Evolutionary conservation across 176 grass and related monocot species (phyloP), one percentile per base, ranked within the genome.

Genomic region (Calamus simplicifolius): DNA sequence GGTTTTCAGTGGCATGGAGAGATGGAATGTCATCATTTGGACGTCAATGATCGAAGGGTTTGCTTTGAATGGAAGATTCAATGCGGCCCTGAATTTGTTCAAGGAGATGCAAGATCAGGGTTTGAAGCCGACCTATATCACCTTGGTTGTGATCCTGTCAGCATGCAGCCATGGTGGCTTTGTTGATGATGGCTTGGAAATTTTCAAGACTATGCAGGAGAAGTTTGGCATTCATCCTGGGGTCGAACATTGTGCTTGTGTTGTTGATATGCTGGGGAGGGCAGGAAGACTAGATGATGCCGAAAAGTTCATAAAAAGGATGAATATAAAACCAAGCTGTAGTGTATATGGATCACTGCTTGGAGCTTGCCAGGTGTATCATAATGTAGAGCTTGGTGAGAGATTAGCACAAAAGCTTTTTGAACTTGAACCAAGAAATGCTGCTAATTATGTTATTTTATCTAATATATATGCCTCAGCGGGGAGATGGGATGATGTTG

Each of bases 41-140:
- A 71, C 68, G 29, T 71, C 68, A 29, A 71, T 71, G 38, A 59
- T 71, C 14, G 55, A 71, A 59, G 68, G 56, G 16, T 71, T 60
- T 71, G 55, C 68, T 7, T 51, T 59, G 25, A 60, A 60, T 51
- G 68, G 68, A 60, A 71, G 16, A 18, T 51, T 26, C 17, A n/a
- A 59, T 50, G 7, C 29, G 27, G 55, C 68, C 23, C 17, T 71
- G 43, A 19, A 58, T 51, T 59, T 71, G 27, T 71, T 71, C 17
- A 50, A 51, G 25, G 21, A 16, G 50, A 60, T 71, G 56, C 56
- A 71, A 43, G 48, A 21, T 0, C 57, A 59, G 18, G n/a, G 56
- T 5, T 26, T 52, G 12, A 51, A 65, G 5, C 62, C 62, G 12
- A 65, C 50, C 23, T 52, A 65, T 65, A 49, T 65, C 16, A 65